Base-by-base conservation (phyloP, 2,329 filamentous ascomycete species). In the Thelonectria discophora region DNA sequence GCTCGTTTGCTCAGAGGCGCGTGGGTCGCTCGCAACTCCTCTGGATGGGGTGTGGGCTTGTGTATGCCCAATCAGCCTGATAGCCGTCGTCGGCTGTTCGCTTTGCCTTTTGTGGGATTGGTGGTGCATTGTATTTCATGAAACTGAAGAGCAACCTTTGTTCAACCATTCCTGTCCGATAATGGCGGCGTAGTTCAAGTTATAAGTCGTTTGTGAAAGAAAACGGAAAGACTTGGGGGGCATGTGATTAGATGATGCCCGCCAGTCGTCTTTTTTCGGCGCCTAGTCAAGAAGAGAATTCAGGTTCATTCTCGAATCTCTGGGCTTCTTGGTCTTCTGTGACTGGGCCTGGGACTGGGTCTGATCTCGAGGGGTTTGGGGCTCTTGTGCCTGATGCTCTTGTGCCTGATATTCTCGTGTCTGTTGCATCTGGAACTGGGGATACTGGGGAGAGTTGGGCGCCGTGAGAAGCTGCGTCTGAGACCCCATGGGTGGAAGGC, bases 381-480 rank as follows among this genome's bases (percentile, higher is more conserved):
- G n/a, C n/a, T n/a, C n/a, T n/a, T n/a, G n/a, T n/a, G n/a, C n/a
- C n/a, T n/a, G n/a, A n/a, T n/a, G n/a, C n/a, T n/a, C n/a, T 42
- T 4, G 24, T 24, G 24, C 7, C 7, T 24, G 24, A 4, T 24
- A 7, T 7, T 24, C 24, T 24, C 7, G 24, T 4, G 24, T 7
- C 24, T 65, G 63, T 30, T 59, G 55, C 20, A 61, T 15, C 10
- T 58, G 69, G 9, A 50, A 37, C 7, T 64, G 63, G 13, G 67
- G 69, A 37, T 71, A 67, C 5, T 66, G 52, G 10, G 72, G 72
- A 18, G 72, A 74, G 55, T 65, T 74, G 1, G 72, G 72, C 10
- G 72, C 72, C 3, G 72, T 74, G 3, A 66, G 70, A 21, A 74
- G 51, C 45, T 73, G 71, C 11, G 54, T 68, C 46, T 65, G 65